phyloP scores from a whole-genome alignment of 768 basidiomycete species.

The Leccinum disarticulatum region DNA sequence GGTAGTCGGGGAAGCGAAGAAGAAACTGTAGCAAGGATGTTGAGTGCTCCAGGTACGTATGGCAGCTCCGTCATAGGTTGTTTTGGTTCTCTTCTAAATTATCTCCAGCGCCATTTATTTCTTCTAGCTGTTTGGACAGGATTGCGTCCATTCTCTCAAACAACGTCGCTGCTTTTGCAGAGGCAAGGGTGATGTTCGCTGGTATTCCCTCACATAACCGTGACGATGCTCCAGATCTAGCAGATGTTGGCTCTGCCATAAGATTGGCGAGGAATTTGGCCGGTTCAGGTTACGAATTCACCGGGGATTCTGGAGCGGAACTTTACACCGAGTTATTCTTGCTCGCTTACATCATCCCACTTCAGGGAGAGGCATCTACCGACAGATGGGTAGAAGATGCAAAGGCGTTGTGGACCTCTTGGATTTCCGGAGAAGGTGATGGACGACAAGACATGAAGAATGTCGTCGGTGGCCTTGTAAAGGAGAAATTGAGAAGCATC shows the following conservation, averaged over 20 bases:
- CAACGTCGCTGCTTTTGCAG: slow-evolving; percentile 13
- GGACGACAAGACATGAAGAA: slow-evolving; percentile 22
- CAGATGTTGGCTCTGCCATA: slow-evolving; percentile 6
- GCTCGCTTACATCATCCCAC: slow-evolving; percentile 21
- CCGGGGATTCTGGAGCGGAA: slow-evolving; percentile 19
- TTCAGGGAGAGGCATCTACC: slow-evolving; percentile 6
- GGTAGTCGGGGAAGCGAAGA: slow-evolving; percentile 1
- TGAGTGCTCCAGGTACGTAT: slow-evolving; percentile 26
- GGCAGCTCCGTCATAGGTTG: not conserved
- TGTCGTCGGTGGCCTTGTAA: slow-evolving; percentile 37
- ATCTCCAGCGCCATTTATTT: slow-evolving; percentile 22
- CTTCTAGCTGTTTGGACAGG: slow-evolving; percentile 15
- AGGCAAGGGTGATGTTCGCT: slow-evolving; percentile 13
- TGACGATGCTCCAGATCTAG: not conserved
- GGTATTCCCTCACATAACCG: slow-evolving; percentile 6
- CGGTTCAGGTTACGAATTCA: slow-evolving; percentile 22
- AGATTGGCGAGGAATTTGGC: slow-evolving; percentile 15
- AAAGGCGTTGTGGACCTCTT: slow-evolving; percentile 32
- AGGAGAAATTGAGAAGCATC: slow-evolving; percentile 41
- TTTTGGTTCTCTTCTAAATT: not conserved
- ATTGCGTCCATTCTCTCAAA: slow-evolving; percentile 20
- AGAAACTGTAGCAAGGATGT: slow-evolving; percentile 5
- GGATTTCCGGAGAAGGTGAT: slow-evolving; percentile 15
- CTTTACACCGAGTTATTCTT: slow-evolving; percentile 24
- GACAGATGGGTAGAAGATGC: slow-evolving; percentile 23